Conservation (phyloP, 2,329 filamentous ascomycete genomes). For the Anisogramma anomala region DNA sequence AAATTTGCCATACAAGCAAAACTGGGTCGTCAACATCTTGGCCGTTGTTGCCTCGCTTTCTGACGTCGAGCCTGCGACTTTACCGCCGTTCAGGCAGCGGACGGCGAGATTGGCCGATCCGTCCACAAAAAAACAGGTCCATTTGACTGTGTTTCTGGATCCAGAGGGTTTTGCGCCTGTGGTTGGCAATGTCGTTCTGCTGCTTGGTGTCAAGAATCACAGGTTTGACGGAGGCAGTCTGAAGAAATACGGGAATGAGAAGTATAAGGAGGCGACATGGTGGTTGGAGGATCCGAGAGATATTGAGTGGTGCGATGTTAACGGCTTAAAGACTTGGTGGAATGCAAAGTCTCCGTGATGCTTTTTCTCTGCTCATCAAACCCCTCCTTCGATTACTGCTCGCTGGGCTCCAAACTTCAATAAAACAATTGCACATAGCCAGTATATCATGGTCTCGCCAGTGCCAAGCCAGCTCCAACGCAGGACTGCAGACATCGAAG, state of each 20-base stretch:
- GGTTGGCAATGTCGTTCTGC: constrained; percentile 37
- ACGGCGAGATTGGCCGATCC: constrained; percentile 39
- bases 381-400: no score
- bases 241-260: constrained; percentile 32
- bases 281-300: constrained; percentile 39
- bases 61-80: constrained; percentile 34
- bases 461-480: no score
- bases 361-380: background rate
- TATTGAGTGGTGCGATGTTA: constrained; percentile 39
- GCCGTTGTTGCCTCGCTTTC: constrained; percentile 38
- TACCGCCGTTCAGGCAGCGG: constrained; percentile 38
- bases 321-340: constrained; percentile 36
- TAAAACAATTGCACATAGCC: background rate
- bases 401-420: background rate
- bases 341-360: background rate
- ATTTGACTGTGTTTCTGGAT: constrained; percentile 43
- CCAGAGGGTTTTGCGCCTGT: constrained; percentile 35
- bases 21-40: constrained; percentile 46
- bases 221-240: constrained; percentile 36
- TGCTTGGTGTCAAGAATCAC: constrained; percentile 47
- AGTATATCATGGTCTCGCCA: background rate
- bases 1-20: constrained; percentile 42
- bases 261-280: constrained; percentile 27
- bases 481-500: background rate
- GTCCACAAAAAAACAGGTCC: constrained; percentile 40